These are phyloP conservation scores for Salicornia ramosissima DNA, from an alignment of 148 eudicot genomes.

Conservation along the genomic window DNA sequence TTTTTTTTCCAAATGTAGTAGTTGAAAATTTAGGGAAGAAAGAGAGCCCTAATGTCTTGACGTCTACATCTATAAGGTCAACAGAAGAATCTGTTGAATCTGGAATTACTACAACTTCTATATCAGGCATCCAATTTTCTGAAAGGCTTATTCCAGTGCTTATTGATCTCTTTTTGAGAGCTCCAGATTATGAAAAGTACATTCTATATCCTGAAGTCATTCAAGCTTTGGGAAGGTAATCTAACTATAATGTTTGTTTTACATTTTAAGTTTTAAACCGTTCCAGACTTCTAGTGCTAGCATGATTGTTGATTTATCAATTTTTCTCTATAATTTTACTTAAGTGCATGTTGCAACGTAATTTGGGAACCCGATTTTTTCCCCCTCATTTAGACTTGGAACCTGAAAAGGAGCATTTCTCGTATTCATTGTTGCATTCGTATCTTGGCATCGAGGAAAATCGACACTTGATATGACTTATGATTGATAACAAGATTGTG, in stretches of 20 bases:
- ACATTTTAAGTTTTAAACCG: background rate
- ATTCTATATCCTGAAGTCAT: slow-evolving; percentile 60
- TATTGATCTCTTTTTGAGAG: slow-evolving; percentile 64
- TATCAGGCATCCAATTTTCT: slow-evolving; percentile 41
- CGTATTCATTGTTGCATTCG: background rate
- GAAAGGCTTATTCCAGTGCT: slow-evolving; percentile 79
- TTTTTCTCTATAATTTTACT: background rate
- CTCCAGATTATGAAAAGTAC: slow-evolving; percentile 68
- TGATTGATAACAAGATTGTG: background rate
- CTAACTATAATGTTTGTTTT: background rate
- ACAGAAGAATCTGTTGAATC: slow-evolving; percentile 28
- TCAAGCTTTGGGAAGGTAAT: slow-evolving; percentile 75
- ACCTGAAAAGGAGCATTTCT: background rate
- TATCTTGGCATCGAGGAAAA: background rate
- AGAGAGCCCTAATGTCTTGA: slow-evolving; percentile 35
- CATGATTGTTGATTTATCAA: background rate
- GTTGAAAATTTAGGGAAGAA: slow-evolving; percentile 27
- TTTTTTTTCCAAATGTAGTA: slow-evolving; percentile 24
- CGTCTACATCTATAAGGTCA: slow-evolving; percentile 31
- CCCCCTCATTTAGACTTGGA: background rate
- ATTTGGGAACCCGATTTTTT: background rate
- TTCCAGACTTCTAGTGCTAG: background rate
- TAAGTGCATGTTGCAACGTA: background rate
- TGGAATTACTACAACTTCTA: slow-evolving; percentile 18
- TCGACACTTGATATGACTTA: background rate